phyloP scores from a whole-genome alignment of 495 filamentous ascomycete species.

The Astrocystis sublimbata region DNA sequence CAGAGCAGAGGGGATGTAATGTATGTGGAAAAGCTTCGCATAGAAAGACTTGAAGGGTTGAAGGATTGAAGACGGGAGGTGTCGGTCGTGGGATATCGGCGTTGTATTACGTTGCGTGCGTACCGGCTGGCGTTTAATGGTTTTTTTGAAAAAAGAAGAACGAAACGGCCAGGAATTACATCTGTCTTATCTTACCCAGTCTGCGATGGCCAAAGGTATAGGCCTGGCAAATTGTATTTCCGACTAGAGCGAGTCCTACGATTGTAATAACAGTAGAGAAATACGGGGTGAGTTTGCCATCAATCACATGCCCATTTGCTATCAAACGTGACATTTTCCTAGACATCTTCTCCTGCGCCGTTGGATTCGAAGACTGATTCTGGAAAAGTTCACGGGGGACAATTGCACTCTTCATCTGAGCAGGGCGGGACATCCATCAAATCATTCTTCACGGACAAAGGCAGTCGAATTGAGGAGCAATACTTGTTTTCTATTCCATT shows the following conservation, averaged over 20 bases:
- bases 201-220: background rate
- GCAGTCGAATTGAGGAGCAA: background rate
- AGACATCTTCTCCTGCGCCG: background rate
- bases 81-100: background rate
- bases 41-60: no score
- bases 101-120: slow-evolving; percentile 17
- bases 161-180: slow-evolving; percentile 6
- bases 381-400: no score
- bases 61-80: background rate
- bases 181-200: background rate
- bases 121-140: slow-evolving; percentile 31
- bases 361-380: no score
- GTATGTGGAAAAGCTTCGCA: no score
- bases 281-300: slow-evolving; percentile 1
- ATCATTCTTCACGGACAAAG: background rate
- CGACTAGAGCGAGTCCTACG: slow-evolving; percentile 11
- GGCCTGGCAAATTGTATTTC: slow-evolving; percentile 6
- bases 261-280: slow-evolving; percentile 19
- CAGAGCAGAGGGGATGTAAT: no score
- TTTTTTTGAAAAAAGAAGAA: slow-evolving; percentile 33
- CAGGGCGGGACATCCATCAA: background rate
- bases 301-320: background rate
- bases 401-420: background rate
- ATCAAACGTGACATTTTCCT: background rate
- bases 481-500: slow-evolving; percentile 12